Conservation (phyloP, 805 yeast species). For the Yarrowia alimentaria region DNA sequence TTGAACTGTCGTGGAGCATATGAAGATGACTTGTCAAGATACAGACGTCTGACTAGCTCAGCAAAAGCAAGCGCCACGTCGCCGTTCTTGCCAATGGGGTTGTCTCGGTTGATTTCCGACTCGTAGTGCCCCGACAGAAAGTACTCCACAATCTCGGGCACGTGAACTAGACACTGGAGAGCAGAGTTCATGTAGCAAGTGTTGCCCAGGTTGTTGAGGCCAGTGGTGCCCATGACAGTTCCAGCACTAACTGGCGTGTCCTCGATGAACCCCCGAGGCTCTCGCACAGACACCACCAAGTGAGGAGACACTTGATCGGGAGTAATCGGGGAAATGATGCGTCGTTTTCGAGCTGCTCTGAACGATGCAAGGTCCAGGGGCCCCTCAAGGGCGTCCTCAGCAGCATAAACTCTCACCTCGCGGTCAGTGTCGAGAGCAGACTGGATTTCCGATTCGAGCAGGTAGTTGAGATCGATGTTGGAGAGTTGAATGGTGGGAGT, state of each 20-base stretch:
- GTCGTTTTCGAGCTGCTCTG: constrained; percentile 4
- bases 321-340: not conserved
- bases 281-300: not conserved
- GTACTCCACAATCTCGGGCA: constrained; percentile 77
- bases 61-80: constrained; percentile 78
- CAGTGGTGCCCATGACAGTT: constrained; percentile 48
- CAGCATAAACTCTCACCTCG: constrained; percentile 6
- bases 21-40: constrained; percentile 40
- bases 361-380: constrained; percentile 15
- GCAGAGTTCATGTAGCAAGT: constrained; percentile 96
- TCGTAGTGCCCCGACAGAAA: constrained; percentile 61
- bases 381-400: not conserved
- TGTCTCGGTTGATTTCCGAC: constrained; percentile 65
- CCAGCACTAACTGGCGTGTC: constrained; percentile 3
- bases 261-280: constrained; percentile 16
- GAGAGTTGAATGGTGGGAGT: constrained; percentile 8
- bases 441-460: not conserved
- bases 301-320: not conserved
- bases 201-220: constrained; percentile 77
- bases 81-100: constrained; percentile 86
- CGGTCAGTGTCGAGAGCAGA: constrained; percentile 6
- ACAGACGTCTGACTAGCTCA: constrained; percentile 58
- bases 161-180: constrained; percentile 74
- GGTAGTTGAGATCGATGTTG: not conserved
- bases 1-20: constrained; percentile 76